Evolutionary conservation across 257 asterid species (phyloP).

Genomic region (Apocynum venetum): DNA sequence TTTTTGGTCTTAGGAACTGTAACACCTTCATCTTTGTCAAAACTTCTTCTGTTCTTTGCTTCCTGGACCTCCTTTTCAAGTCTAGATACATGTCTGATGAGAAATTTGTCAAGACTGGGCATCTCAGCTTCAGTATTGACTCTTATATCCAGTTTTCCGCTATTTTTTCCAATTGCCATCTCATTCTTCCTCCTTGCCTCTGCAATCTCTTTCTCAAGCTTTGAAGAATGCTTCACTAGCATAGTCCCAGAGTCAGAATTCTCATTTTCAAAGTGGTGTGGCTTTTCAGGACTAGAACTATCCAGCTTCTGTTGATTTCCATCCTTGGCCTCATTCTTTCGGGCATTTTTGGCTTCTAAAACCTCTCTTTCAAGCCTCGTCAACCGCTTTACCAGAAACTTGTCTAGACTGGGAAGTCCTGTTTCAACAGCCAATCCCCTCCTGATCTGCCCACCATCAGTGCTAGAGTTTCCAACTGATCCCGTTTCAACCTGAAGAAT

Average conservation of each 20-base stretch:
- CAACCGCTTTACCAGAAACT: conserved; percentile 75
- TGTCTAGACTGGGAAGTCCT: conserved; percentile 74
- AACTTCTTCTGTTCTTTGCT: conserved; percentile 43
- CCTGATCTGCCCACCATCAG: conserved; percentile 19
- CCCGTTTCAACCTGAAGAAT: conserved; percentile 32
- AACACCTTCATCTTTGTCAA: conserved; percentile 13
- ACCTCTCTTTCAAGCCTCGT: conserved; percentile 92
- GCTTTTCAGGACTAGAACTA: conserved; percentile 16
- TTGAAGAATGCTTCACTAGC: conserved; percentile 49
- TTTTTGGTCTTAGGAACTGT: conserved; percentile 5
- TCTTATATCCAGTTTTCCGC: conserved; percentile 23
- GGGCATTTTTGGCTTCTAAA: conserved; percentile 69
- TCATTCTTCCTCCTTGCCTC: conserved; percentile 34
- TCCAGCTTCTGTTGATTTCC: conserved; percentile 26
- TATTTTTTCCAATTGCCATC: conserved; percentile 19
- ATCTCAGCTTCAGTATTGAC: conserved; percentile 30
- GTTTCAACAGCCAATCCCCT: conserved; percentile 18
- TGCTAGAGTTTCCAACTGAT: conserved; percentile 17
- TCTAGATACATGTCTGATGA: conserved; percentile 63
- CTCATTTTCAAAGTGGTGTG: not conserved
- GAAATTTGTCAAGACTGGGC: conserved; percentile 67
- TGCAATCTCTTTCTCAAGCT: conserved; percentile 61
- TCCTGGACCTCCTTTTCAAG: conserved; percentile 83
- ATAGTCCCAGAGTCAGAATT: conserved; percentile 48
- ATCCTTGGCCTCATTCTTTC: conserved; percentile 36